Base-by-base conservation (phyloP, 1,284 basidiomycete species). In the Naganishia albida region DNA sequence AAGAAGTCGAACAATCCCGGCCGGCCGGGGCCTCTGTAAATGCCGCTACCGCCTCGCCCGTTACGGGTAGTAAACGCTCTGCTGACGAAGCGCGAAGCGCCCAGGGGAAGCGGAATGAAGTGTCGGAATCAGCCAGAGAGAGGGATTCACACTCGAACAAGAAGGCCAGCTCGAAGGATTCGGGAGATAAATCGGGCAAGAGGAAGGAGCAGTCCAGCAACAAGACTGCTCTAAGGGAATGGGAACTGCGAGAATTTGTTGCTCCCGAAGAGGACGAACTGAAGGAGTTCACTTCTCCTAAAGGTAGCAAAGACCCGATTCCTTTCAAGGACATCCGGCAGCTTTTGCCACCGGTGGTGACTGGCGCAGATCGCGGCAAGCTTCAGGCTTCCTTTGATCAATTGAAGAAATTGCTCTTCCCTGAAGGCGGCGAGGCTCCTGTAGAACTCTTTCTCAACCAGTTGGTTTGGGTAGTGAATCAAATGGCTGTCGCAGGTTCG, bases 371-470 rank as follows among this genome's bases (percentile, higher is more conserved):
- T n/a, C 23, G 3, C 38, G 43, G 30, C 13, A 25, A 60, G 25
- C 16, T 50, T 49, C 46, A 50, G 46, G 25, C 4, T 20, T 50
- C 46, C 15, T 40, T 60, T 23, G n/a, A 26, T 6, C 23, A 34
- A 2, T 25, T 60, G 12, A 34, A 38, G 34, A 49, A 20, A 39
- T 18, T 50, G 28, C 57, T 60, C 28, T 28, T 26, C 10, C 57
- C 57, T 18, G 46, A 34, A n/a, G 20, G 28, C 10, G n/a, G 15
- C 7, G 26, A 28, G 13, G n/a, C 57, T 26, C 34, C 38, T 6
- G 46, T 60, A 8, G 46, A 60, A 34, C 57, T 60, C 16, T 39
- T 18, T 34, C 46, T 60, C 4, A 40, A 26, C 23, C 57, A 60
- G 34, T 18, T 50, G 30, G 38, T 18, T 6, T 60, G 46, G 46